Percentiles rank a stretch among this genome's conserved stretches.
These are phyloP conservation scores for Fusarium incarnatum DNA, from an alignment of 2,329 filamentous ascomycete species.

Conservation along the genomic window DNA sequence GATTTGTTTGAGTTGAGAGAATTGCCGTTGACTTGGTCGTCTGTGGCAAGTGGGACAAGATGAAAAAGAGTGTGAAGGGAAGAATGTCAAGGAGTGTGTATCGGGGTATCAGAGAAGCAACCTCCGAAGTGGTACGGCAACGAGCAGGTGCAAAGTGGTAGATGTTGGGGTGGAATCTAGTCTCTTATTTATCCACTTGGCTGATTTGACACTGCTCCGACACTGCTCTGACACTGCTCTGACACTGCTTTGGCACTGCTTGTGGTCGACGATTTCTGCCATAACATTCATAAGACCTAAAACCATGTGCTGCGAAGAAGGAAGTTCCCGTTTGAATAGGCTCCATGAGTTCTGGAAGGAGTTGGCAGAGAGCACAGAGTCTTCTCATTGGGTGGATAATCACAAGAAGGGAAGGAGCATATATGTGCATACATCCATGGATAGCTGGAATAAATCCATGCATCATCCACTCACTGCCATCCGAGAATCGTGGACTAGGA, in stretches of 20 bases:
- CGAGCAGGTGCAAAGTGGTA: constrained; percentile 15
- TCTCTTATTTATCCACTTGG: constrained; percentile 10
- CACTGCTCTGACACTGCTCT: not conserved
- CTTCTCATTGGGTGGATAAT: not conserved
- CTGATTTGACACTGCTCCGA: not conserved
- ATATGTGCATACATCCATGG: constrained; percentile 1
- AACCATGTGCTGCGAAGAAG: not conserved
- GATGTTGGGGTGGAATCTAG: not conserved
- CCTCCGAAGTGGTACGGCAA: constrained; percentile 29
- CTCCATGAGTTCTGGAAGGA: constrained; percentile 21
- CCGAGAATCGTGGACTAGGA: not conserved
- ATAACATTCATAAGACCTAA: not conserved
- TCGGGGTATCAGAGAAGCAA: constrained; percentile 28
- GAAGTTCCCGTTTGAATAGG: not conserved
- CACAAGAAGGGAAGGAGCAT: constrained; percentile 1
- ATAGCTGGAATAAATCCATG: not conserved
- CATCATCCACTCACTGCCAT: not conserved
- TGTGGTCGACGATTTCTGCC: not conserved
- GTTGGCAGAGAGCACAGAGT: not conserved
- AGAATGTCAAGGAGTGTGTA: constrained; percentile 18
- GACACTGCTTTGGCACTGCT: no score
- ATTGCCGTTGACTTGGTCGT: constrained; percentile 21
- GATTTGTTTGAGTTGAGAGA: not conserved
- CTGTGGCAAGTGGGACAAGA: constrained; percentile 34
- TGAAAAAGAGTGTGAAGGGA: constrained; percentile 35